These are phyloP conservation scores for Sarocladium brachiariae DNA, from an alignment of 2,329 filamentous ascomycete genomes.

Conservation along the genomic window DNA sequence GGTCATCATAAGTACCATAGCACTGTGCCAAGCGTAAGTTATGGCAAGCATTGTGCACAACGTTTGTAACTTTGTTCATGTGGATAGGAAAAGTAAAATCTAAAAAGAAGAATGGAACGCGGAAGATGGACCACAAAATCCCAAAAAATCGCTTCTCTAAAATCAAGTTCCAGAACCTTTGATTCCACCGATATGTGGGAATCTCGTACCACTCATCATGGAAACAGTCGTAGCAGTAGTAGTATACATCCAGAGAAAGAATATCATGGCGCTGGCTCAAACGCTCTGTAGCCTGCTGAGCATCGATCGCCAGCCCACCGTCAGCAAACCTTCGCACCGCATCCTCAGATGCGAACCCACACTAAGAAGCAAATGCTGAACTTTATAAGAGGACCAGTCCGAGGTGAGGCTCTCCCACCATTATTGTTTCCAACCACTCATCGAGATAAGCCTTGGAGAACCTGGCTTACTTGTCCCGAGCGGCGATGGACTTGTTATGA, in stretches of 20 bases:
- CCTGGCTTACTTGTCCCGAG: neutral
- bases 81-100: too few species aligned
- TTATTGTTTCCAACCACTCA: neutral
- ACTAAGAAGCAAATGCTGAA: neutral
- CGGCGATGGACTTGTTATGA: slow-evolving; percentile 16
- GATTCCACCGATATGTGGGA: neutral
- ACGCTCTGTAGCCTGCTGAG: slow-evolving; percentile 4
- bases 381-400: slow-evolving; percentile 31
- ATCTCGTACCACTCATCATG: neutral
- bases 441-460: neutral
- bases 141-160: neutral
- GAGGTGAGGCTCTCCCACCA: slow-evolving; percentile 24
- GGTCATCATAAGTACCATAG: too few species aligned
- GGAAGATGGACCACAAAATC: neutral
- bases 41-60: too few species aligned
- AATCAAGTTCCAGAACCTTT: neutral
- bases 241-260: slow-evolving; percentile 3
- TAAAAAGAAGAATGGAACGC: too few species aligned
- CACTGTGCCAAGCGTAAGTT: too few species aligned
- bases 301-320: slow-evolving; percentile 5
- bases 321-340: slow-evolving; percentile 5
- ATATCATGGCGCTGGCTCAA: neutral
- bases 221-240: neutral
- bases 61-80: too few species aligned
- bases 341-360: too few species aligned